These are phyloP conservation scores for Boletus reticulatus DNA, from an alignment of 768 basidiomycete species.

Conservation along the genomic window DNA sequence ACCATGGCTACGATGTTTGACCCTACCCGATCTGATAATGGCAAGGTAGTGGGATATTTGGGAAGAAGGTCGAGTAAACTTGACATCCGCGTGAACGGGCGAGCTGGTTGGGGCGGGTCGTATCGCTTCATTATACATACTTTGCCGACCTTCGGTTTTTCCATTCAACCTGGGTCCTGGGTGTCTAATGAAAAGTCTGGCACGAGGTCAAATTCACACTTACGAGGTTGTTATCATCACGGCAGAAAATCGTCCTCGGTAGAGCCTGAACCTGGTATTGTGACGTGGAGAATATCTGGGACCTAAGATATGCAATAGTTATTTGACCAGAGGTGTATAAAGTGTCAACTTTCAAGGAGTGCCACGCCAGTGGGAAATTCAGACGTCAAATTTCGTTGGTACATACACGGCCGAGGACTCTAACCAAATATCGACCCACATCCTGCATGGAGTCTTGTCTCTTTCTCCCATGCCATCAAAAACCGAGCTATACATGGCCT, in stretches of 20 bases:
- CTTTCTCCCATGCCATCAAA: conserved; percentile 2
- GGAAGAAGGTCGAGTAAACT: conserved; percentile 4
- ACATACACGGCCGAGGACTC: too few species aligned
- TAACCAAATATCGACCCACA: too few species aligned
- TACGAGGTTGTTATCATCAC: too few species aligned
- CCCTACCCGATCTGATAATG: neutral
- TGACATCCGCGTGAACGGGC: conserved; percentile 2
- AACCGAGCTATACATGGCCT: too few species aligned
- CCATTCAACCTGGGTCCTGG: conserved; percentile 1
- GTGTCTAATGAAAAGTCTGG: neutral
- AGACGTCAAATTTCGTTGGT: too few species aligned
- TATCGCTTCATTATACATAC: neutral
- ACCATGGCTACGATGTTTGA: conserved; percentile 23
- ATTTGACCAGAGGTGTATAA: too few species aligned
- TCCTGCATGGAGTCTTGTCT: neutral
- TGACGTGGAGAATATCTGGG: too few species aligned
- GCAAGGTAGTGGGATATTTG: neutral
- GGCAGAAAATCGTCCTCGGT: too few species aligned
- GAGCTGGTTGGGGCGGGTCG: neutral
- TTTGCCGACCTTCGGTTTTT: neutral
- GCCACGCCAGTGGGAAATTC: too few species aligned
- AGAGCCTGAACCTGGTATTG: too few species aligned
- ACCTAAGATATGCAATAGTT: neutral
- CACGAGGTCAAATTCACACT: too few species aligned
- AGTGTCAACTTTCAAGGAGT: too few species aligned